Conservation (phyloP, 495 filamentous ascomycete species). For the Penicillium parvum region DNA sequence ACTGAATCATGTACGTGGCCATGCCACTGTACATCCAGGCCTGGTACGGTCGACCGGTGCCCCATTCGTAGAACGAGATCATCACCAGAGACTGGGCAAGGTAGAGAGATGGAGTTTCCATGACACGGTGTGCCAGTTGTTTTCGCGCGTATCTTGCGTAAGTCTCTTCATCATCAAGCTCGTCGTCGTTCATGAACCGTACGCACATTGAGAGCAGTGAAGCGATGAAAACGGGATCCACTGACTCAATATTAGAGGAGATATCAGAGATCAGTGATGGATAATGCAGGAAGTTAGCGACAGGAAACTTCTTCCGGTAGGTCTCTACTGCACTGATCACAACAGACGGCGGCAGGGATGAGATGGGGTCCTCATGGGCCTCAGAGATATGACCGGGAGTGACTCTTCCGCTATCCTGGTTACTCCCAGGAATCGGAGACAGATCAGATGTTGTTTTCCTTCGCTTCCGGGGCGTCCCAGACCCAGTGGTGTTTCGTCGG, state of each 20-base stretch:
- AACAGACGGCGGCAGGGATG: conserved; percentile 24
- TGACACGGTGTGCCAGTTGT: conserved; percentile 34
- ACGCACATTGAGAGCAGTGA: conserved; percentile 38
- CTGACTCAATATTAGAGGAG: conserved; percentile 26
- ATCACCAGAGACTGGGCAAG: conserved; percentile 43
- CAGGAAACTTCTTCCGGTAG: conserved; percentile 42
- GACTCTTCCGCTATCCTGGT: not conserved
- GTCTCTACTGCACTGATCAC: conserved; percentile 38
- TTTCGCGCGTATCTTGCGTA: conserved; percentile 39
- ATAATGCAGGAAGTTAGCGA: conserved; percentile 43
- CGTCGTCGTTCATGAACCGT: conserved; percentile 32
- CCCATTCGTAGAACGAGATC: conserved; percentile 44
- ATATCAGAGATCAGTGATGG: conserved; percentile 41
- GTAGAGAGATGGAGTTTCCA: conserved; percentile 38
- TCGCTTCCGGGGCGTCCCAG: conserved; percentile 11
- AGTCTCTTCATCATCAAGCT: conserved; percentile 26
- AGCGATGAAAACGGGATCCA: conserved; percentile 41
- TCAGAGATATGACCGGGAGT: conserved; percentile 4
- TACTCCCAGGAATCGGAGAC: not conserved
- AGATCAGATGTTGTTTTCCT: conserved; percentile 6
- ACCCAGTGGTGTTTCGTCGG: conserved; percentile 1
- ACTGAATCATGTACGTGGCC: conserved; percentile 47
- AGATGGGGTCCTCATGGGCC: conserved; percentile 19
- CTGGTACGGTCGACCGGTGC: conserved; percentile 39
- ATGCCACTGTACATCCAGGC: conserved; percentile 49